These are phyloP conservation scores for Pholiota microspora DNA, from an alignment of 768 basidiomycete species.

Conservation along the genomic window DNA sequence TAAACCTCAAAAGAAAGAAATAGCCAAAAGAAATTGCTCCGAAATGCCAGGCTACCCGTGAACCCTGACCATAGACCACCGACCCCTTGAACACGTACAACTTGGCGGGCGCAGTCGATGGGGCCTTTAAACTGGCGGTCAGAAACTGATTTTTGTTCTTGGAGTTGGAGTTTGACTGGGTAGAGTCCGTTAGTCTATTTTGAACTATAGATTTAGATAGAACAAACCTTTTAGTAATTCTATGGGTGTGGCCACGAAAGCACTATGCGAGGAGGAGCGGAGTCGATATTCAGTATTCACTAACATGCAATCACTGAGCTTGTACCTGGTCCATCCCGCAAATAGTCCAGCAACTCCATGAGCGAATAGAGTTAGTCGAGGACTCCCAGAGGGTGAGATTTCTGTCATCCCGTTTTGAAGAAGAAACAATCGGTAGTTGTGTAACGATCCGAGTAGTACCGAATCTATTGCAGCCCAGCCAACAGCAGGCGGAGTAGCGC, in stretches of 20 bases:
- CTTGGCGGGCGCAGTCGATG: conserved; percentile 64
- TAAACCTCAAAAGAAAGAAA: conserved; percentile 67
- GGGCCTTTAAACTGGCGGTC: conserved; percentile 64
- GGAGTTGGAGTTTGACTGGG: conserved; percentile 69
- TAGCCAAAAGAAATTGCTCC: conserved; percentile 79
- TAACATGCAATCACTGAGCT: neutral
- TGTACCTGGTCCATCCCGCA: conserved; percentile 68
- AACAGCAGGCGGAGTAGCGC: conserved; percentile 68
- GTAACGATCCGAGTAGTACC: conserved; percentile 64
- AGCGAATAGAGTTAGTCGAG: conserved; percentile 58
- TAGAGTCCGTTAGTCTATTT: conserved; percentile 4
- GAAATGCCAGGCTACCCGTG: conserved; percentile 67
- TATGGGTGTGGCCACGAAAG: conserved; percentile 71
- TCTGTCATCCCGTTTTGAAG: conserved; percentile 54
- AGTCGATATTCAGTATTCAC: neutral
- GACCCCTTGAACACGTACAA: conserved; percentile 59
- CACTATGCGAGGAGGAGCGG: conserved; percentile 34
- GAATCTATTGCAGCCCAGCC: conserved; percentile 77
- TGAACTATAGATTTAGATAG: neutral
- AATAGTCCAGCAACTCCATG: conserved; percentile 67
- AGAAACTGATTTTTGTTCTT: conserved; percentile 46
- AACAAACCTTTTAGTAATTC: conserved; percentile 69
- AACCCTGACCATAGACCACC: conserved; percentile 75
- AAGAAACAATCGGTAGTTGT: conserved; percentile 68
- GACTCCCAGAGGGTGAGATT: conserved; percentile 35